Evolutionary conservation across 140 eudicot species (phyloP).

Genomic region (Bidens hawaiensis): DNA sequence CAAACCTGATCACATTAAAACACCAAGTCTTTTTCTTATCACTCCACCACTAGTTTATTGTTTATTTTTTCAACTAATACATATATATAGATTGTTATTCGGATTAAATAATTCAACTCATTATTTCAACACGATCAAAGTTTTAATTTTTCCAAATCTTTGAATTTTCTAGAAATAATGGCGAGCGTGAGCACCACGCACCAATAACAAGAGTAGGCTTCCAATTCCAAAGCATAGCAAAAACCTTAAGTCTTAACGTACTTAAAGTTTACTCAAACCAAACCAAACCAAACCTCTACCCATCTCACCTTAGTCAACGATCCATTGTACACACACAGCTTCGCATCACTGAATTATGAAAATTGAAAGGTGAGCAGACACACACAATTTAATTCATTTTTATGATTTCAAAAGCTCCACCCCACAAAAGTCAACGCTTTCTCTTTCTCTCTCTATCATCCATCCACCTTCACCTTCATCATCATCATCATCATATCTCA

Average conservation of each 20-base stretch:
- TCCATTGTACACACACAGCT: slow-evolving; percentile 19
- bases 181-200: slow-evolving; percentile 10
- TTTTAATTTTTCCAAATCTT: too few relatives aligned
- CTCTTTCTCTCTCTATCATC: slow-evolving; percentile 44
- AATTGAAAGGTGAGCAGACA: slow-evolving; percentile 23
- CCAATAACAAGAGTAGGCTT: slow-evolving; percentile 12
- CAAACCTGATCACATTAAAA: too few relatives aligned
- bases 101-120: too few relatives aligned
- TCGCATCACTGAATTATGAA: too few relatives aligned
- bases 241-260: slow-evolving; percentile 8
- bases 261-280: slow-evolving; percentile 29
- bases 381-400: slow-evolving; percentile 39
- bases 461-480: slow-evolving; percentile 18
- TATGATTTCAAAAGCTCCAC: slow-evolving; percentile 44
- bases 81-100: too few relatives aligned
- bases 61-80: too few relatives aligned
- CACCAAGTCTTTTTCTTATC: too few relatives aligned
- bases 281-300: neutral
- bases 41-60: too few relatives aligned
- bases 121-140: too few relatives aligned
- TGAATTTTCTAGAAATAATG: too few relatives aligned
- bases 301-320: slow-evolving; percentile 41
- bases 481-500: neutral
- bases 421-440: slow-evolving; percentile 74
- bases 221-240: neutral